A percentile compares a stretch with the other conserved stretches of the same genome.
Conservation (phyloP, 345 rosid genomes). For the Populus simonii region DNA sequence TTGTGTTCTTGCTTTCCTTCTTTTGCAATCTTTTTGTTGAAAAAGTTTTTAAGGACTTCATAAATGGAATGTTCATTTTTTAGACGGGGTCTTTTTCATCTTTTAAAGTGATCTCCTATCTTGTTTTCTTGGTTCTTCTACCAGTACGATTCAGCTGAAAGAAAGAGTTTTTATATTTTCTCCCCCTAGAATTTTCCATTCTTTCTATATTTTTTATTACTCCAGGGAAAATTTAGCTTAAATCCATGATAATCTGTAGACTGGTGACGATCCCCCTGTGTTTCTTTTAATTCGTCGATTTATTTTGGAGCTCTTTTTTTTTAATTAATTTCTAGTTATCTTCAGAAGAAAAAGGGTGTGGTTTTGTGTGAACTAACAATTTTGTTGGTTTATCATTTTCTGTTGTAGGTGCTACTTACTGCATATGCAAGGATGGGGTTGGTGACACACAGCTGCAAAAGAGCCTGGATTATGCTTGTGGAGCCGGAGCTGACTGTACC, state of each 20-base stretch:
- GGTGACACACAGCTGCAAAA: conserved; percentile 57
- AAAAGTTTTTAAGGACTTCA: neutral
- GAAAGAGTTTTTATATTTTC: neutral
- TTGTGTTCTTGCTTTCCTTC: neutral
- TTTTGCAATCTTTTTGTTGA: neutral
- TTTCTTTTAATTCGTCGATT: neutral
- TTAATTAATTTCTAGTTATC: neutral
- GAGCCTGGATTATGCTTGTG: conserved; percentile 83
- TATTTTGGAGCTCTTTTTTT: neutral
- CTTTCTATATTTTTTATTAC: neutral
- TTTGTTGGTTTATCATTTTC: neutral
- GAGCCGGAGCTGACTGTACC: conserved; percentile 44
- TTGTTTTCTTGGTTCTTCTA: neutral
- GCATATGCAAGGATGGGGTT: conserved; percentile 71
- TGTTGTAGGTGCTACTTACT: conserved; percentile 54
- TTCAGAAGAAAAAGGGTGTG: neutral
- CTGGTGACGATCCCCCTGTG: neutral
- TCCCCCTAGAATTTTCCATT: neutral
- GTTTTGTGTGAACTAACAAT: conserved; percentile 2
- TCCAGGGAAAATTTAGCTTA: neutral
- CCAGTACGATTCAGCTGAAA: neutral
- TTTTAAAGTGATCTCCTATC: neutral
- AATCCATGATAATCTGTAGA: neutral
- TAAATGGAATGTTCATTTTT: neutral
- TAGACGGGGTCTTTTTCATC: neutral